phyloP scores from a whole-genome alignment of 2,329 filamentous ascomycete genomes.

The Metarhizium humberi region DNA sequence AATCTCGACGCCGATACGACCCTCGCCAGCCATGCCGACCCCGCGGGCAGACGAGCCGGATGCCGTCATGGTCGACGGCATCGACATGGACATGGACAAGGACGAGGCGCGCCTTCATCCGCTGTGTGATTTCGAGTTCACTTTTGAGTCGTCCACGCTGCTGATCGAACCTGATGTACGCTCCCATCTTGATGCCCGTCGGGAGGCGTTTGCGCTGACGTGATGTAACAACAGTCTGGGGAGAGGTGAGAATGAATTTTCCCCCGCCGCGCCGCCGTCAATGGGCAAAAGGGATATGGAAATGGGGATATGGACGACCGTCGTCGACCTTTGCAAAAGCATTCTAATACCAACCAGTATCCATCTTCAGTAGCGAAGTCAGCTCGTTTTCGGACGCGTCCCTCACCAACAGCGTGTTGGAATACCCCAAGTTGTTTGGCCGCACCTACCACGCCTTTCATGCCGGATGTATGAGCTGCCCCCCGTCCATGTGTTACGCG shows the following conservation, averaged over 20 bases:
- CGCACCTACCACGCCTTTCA: constrained; percentile 8
- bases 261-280: background rate
- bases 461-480: constrained; percentile 3
- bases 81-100: no score
- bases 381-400: background rate
- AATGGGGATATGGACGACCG: background rate
- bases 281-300: background rate
- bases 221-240: no score
- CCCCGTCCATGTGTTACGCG: background rate
- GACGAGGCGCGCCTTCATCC: no score
- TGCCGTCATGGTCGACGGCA: no score
- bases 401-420: background rate
- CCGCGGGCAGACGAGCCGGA: no score
- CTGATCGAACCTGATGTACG: background rate
- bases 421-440: constrained; percentile 1
- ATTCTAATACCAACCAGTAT: background rate
- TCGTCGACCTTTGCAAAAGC: background rate
- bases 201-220: background rate
- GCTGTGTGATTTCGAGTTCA: background rate
- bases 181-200: background rate
- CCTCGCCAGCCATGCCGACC: no score
- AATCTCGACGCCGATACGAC: no score
- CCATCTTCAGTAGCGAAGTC: background rate
- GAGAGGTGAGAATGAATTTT: background rate
- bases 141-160: background rate